Evolutionary conservation across 2,329 filamentous ascomycete species (phyloP).

Genomic region (Neonectria coccinea): DNA sequence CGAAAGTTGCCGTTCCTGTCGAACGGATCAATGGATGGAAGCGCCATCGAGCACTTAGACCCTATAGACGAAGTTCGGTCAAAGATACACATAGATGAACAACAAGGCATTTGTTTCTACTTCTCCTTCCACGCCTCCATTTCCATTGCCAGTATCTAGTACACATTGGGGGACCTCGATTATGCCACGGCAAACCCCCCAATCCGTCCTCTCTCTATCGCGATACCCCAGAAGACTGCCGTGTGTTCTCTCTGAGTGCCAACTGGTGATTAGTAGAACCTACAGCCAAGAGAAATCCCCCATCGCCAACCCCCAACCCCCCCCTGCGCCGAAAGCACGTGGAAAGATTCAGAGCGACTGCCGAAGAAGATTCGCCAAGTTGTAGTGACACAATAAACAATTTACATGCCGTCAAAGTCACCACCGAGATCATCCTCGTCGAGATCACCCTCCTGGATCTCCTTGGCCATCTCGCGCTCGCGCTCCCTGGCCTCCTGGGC

Average conservation of each 20-base stretch:
- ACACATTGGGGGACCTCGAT: constrained; percentile 39
- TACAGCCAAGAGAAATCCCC: constrained; percentile 32
- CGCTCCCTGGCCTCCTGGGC: constrained; percentile 97
- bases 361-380: constrained; percentile 21
- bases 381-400: constrained; percentile 32
- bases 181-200: constrained; percentile 26
- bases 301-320: constrained; percentile 11
- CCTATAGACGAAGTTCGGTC: neutral
- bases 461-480: constrained; percentile 96
- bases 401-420: constrained; percentile 95
- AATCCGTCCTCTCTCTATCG: constrained; percentile 36
- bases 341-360: constrained; percentile 26
- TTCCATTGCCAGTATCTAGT: constrained; percentile 41
- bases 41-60: neutral
- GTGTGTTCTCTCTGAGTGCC: constrained; percentile 28
- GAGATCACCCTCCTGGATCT: constrained; percentile 97
- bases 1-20: neutral
- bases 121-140: constrained; percentile 10
- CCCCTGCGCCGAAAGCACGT: constrained; percentile 17
- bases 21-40: neutral
- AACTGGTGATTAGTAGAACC: constrained; percentile 37
- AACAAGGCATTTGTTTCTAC: constrained; percentile 29
- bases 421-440: constrained; percentile 96
- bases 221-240: constrained; percentile 28
- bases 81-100: neutral